Evolutionary conservation across 768 basidiomycete species (phyloP).

Genomic region (Termitomyces sp.): DNA sequence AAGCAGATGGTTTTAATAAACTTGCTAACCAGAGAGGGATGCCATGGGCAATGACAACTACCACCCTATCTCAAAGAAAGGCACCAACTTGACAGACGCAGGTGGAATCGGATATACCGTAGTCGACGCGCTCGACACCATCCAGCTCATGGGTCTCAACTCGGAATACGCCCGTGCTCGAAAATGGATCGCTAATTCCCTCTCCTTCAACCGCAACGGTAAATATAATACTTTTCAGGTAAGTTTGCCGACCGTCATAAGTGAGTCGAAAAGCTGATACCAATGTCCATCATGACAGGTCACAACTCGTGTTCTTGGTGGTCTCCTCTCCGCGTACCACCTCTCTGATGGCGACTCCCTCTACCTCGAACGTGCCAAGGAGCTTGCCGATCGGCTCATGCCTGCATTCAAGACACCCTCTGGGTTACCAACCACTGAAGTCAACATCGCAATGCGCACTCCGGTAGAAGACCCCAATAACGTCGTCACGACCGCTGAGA

Average conservation of each 20-base stretch:
- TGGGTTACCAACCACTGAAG: constrained; percentile 72
- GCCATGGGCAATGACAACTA: constrained; percentile 95
- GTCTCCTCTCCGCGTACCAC: constrained; percentile 83
- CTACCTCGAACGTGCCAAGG: constrained; percentile 74
- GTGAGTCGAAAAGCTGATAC: neutral
- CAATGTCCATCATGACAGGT: constrained; percentile 47
- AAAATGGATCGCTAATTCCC: constrained; percentile 67
- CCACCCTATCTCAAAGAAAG: constrained; percentile 74
- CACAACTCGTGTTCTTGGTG: constrained; percentile 90
- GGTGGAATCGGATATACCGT: constrained; percentile 93
- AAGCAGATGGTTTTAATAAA: neutral
- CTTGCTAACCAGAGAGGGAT: constrained; percentile 61
- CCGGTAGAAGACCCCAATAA: constrained; percentile 64
- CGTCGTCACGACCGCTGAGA: constrained; percentile 81
- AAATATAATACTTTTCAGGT: constrained; percentile 91
- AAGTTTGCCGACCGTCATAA: constrained; percentile 19
- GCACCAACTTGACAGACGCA: constrained; percentile 72
- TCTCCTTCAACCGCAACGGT: constrained; percentile 80
- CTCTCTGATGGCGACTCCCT: constrained; percentile 70
- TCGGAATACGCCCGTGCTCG: constrained; percentile 81
- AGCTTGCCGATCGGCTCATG: constrained; percentile 82
- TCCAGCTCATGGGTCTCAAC: constrained; percentile 82
- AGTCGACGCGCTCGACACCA: constrained; percentile 84
- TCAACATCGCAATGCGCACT: constrained; percentile 66
- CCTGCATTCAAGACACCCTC: constrained; percentile 81